Conservation (phyloP, 2,329 filamentous ascomycete genomes). For the Fusarium sambucinum region DNA sequence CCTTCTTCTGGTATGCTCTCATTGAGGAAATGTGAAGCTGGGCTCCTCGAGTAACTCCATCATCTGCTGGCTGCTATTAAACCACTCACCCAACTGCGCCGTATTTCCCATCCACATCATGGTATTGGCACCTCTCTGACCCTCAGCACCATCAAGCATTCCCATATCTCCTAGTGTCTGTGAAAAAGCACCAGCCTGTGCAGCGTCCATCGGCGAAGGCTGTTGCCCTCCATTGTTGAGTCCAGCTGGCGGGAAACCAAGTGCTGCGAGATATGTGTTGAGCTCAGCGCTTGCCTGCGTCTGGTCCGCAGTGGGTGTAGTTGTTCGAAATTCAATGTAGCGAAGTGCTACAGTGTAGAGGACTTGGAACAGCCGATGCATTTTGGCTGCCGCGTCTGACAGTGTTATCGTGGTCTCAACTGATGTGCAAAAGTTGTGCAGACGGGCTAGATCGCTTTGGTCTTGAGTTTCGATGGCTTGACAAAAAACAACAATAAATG, state of each 20-base stretch:
- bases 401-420: slow-evolving; percentile 62
- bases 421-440: slow-evolving; percentile 64
- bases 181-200: slow-evolving; percentile 22
- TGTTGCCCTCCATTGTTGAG: slow-evolving; percentile 29
- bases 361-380: slow-evolving; percentile 69
- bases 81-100: slow-evolving; percentile 55
- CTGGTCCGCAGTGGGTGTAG: slow-evolving; percentile 46
- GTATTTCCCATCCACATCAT: slow-evolving; percentile 56
- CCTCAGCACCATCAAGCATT: slow-evolving; percentile 25
- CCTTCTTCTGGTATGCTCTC: neutral
- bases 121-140: slow-evolving; percentile 38
- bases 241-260: slow-evolving; percentile 57
- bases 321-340: slow-evolving; percentile 67
- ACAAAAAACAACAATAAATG: slow-evolving; percentile 66
- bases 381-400: slow-evolving; percentile 63
- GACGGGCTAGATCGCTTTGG: slow-evolving; percentile 58
- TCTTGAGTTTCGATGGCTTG: slow-evolving; percentile 61
- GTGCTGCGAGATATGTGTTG: slow-evolving; percentile 57
- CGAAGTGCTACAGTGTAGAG: slow-evolving; percentile 69
- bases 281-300: slow-evolving; percentile 52
- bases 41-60: slow-evolving; percentile 53
- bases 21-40: slow-evolving; percentile 44
- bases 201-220: slow-evolving; percentile 22
- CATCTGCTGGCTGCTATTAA: slow-evolving; percentile 55
- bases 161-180: slow-evolving; percentile 29